These are phyloP conservation scores for Byssothecium circinans DNA, from an alignment of 2,329 filamentous ascomycete genomes.

Conservation along the genomic window DNA sequence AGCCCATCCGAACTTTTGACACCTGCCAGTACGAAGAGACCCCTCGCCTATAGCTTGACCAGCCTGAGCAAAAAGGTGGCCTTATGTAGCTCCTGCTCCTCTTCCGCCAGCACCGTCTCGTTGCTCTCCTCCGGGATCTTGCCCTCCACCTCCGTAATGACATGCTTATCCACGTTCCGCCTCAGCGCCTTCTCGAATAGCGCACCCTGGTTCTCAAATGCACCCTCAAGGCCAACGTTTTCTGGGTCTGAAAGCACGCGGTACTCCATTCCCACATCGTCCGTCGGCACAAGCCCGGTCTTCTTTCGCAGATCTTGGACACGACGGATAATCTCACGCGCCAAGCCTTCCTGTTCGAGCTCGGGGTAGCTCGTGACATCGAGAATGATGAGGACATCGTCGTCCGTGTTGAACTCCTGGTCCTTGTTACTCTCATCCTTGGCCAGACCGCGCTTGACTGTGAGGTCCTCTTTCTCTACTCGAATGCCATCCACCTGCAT, in stretches of 20 bases:
- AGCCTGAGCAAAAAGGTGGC: conserved; percentile 77
- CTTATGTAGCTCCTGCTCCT: conserved; percentile 84
- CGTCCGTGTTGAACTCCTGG: conserved; percentile 84
- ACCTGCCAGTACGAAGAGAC: too few species aligned
- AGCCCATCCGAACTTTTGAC: too few species aligned
- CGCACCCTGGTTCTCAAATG: conserved; percentile 68
- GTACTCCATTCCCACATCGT: conserved; percentile 96
- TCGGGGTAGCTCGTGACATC: conserved; percentile 81
- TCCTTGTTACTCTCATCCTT: conserved; percentile 70
- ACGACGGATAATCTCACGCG: conserved; percentile 88
- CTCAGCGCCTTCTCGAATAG: conserved; percentile 77
- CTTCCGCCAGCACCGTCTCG: conserved; percentile 70
- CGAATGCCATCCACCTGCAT: conserved; percentile 85
- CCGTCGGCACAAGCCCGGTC: conserved; percentile 84
- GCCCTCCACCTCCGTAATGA: conserved; percentile 61
- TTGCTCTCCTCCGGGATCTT: conserved; percentile 54
- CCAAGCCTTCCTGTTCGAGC: conserved; percentile 83
- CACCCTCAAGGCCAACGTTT: conserved; percentile 68
- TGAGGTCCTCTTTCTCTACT: conserved; percentile 78
- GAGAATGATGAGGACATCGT: conserved; percentile 89
- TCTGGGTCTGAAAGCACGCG: conserved; percentile 77
- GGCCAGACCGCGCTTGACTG: conserved; percentile 77
- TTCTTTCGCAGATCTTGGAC: conserved; percentile 94
- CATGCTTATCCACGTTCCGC: conserved; percentile 72
- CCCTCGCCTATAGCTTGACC: conserved; percentile 66